Base-by-base conservation (phyloP, 108 stramenopile species). In the Stephanodiscus minutulus region DNA sequence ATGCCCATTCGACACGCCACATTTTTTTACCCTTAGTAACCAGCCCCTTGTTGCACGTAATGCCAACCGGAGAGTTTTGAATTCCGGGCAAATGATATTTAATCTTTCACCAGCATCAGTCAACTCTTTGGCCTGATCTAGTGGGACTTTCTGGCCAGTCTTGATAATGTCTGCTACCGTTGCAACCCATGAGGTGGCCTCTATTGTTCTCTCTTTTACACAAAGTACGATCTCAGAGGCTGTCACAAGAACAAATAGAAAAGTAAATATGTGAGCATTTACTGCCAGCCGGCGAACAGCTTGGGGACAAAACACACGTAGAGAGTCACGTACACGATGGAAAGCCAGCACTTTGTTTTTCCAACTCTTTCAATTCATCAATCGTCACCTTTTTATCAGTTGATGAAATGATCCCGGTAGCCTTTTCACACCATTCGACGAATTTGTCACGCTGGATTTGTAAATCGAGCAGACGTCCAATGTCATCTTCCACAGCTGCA, bases 151-250 rank as follows among this genome's bases (percentile, higher is more conserved):
- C 36, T 77, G 68, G 20, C 70, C 82, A 15, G 79, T 74, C 25
- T 79, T 70, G 1, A 90, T 35, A 17, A 81, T 33, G 39, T 68
- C 67, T 54, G 60, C 58, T 1, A 70, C 66, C 18, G 46, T 65
- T 10, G 66, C 57, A 17, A 66, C 58, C 91, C 91, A 92, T 44
- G 65, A 64, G 25, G 55, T 46, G 5, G 80, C 76, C 31, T 85
- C 66, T 27, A 70, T 66, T 13, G 85, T 70, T 37, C 86, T 68
- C 17, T 61, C 68, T 64, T 75, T 70, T 57, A 92, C 73, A 17
- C 82, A 73, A 52, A 77, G 76, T 20, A 92, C 86, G 24, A 90
- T 61, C 33, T 90, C 91, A 39, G 76, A 72, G 43, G 64, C 90
- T 83, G 48, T 10, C 36, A 43, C 11, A 29, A 53, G 49, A 25